Percentiles rank a stretch among this genome's conserved stretches.
Evolutionary conservation across 352 stramenopile species (phyloP).

Genomic region (Aphanomyces cochlioides): DNA sequence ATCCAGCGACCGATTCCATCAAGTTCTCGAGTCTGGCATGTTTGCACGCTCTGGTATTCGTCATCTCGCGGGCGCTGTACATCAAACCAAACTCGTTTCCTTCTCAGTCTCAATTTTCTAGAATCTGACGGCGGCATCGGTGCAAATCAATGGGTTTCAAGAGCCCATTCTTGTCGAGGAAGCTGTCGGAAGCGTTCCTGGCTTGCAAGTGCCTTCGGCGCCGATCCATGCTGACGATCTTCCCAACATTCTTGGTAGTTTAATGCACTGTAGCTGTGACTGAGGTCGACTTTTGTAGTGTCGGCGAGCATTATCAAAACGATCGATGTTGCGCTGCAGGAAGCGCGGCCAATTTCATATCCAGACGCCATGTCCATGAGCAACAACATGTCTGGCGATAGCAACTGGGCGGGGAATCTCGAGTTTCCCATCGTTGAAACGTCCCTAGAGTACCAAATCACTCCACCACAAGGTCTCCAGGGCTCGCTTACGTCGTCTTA

Average conservation of each 20-base stretch:
- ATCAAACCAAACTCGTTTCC: neutral
- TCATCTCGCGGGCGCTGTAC: conserved; percentile 36
- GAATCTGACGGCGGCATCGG: conserved; percentile 2
- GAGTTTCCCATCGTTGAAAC: conserved; percentile 30
- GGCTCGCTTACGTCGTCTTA: neutral
- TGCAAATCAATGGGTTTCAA: conserved; percentile 27
- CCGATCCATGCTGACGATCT: conserved; percentile 26
- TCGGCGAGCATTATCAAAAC: conserved; percentile 24
- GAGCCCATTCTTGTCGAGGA: conserved; percentile 27
- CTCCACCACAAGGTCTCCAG: conserved; percentile 15
- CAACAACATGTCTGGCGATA: neutral
- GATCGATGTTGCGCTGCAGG: conserved; percentile 20
- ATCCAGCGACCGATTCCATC: conserved; percentile 52
- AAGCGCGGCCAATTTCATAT: conserved; percentile 13
- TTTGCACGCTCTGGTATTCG: conserved; percentile 55
- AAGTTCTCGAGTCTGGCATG: conserved; percentile 43
- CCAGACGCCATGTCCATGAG: conserved; percentile 16
- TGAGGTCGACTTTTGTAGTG: neutral
- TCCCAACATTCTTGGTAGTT: conserved; percentile 17
- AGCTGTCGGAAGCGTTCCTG: conserved; percentile 15
- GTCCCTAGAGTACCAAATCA: conserved; percentile 20
- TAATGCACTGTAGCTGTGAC: too few relatives aligned
- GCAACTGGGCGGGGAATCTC: conserved; percentile 20
- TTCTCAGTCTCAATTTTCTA: neutral
- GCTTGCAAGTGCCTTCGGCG: conserved; percentile 9